phyloP scores from a whole-genome alignment of 306 rosid genomes.

The Comarum palustre region DNA sequence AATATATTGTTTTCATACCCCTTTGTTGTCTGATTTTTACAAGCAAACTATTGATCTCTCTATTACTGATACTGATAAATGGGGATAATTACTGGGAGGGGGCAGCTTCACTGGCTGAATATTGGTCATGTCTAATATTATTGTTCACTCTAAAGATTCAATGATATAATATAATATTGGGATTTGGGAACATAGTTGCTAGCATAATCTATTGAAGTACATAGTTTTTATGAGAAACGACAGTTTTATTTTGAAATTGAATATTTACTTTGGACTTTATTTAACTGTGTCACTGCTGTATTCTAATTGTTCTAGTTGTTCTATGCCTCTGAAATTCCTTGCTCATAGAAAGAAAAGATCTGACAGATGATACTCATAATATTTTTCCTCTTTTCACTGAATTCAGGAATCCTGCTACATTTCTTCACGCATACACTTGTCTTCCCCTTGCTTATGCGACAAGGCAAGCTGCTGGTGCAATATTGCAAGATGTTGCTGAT shows the following conservation, averaged over 20 bases:
- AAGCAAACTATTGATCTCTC: background rate
- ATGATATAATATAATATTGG: background rate
- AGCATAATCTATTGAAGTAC: background rate
- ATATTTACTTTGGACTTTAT: background rate
- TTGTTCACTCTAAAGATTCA: background rate
- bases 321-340: background rate
- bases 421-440: slow-evolving; percentile 94
- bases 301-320: background rate
- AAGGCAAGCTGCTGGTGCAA: slow-evolving; percentile 91
- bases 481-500: slow-evolving; percentile 90
- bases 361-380: slow-evolving; percentile 8
- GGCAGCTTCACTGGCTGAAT: background rate
- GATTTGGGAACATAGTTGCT: background rate
- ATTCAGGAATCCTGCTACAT: slow-evolving; percentile 91
- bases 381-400: slow-evolving; percentile 26
- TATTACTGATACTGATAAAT: background rate
- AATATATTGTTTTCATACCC: background rate
- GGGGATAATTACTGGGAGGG: background rate
- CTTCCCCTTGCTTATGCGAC: slow-evolving; percentile 88
- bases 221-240: background rate
- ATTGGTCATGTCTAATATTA: background rate
- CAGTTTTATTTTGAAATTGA: background rate
- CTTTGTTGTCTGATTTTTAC: background rate
- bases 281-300: background rate
- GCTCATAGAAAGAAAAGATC: background rate